Percentiles rank a stretch among this genome's conserved stretches.
phyloP scores from a whole-genome alignment of 2,329 filamentous ascomycete genomes.

The Fusarium subtropicale region DNA sequence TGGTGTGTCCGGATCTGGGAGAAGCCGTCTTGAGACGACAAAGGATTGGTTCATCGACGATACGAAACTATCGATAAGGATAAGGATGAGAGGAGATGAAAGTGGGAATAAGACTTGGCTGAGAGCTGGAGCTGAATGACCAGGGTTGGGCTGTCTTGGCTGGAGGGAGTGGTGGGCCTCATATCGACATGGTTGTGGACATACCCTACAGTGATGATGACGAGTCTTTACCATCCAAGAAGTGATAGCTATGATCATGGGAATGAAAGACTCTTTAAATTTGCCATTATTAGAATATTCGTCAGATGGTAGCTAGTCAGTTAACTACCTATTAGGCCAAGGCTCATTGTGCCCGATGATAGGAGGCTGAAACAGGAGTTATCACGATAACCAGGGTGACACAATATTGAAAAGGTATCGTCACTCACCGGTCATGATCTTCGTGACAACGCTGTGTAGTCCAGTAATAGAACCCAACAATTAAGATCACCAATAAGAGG shows the following conservation, averaged over 20 bases:
- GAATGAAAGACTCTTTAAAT: too few species aligned
- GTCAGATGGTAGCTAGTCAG: too few species aligned
- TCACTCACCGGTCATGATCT: background rate
- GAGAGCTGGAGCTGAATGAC: too few species aligned
- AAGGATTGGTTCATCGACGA: background rate
- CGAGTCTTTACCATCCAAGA: background rate
- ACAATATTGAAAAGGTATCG: too few species aligned
- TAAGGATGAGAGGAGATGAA: background rate
- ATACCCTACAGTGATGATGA: background rate
- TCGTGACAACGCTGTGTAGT: accelerated
- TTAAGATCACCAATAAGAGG: background rate
- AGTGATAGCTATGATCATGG: background rate
- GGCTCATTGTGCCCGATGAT: background rate
- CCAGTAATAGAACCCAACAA: background rate
- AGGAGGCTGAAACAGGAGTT: too few species aligned
- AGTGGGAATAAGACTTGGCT: background rate
- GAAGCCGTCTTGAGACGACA: background rate
- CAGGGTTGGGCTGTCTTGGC: background rate
- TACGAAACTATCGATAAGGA: background rate
- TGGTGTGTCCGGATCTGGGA: constrained; percentile 1
- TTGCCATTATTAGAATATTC: too few species aligned
- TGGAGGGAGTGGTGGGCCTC: background rate
- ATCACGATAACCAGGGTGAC: accelerated
- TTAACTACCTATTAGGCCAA: too few species aligned
- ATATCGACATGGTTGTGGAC: background rate